phyloP scores from a whole-genome alignment of 2,329 filamentous ascomycete genomes.

The Pseudogymnoascus sp. region DNA sequence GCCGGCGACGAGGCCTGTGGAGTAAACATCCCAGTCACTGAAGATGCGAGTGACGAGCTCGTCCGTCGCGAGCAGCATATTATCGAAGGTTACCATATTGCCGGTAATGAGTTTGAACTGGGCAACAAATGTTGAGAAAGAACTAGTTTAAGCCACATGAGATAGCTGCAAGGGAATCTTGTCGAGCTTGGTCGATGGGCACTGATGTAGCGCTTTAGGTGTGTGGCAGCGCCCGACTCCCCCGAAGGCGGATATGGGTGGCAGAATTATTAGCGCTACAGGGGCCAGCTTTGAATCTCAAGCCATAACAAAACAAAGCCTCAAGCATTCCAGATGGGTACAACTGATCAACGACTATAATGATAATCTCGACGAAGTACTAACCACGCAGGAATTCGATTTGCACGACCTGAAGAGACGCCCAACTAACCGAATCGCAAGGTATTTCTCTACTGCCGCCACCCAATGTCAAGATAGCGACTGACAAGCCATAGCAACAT shows the following conservation, averaged over 20 bases:
- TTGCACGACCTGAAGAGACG: neutral
- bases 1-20: conserved; percentile 59
- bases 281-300: conserved; percentile 3
- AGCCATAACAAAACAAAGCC: conserved; percentile 7
- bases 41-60: conserved; percentile 59
- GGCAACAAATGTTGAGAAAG: neutral
- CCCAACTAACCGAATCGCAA: neutral
- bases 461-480: neutral
- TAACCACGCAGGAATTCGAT: conserved; percentile 4
- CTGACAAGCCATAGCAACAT: neutral
- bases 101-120: neutral
- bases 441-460: neutral
- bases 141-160: neutral
- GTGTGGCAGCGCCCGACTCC: neutral
- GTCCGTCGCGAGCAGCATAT: conserved; percentile 43
- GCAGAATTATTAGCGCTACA: conserved; percentile 6
- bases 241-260: conserved; percentile 1
- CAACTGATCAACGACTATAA: conserved; percentile 4
- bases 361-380: conserved; percentile 5
- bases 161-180: conserved; percentile 2
- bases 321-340: neutral
- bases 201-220: neutral
- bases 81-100: conserved; percentile 4
- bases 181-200: neutral
- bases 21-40: conserved; percentile 74